Conservation (phyloP, 306 rosid genomes). For the Cucurbita maxima region DNA sequence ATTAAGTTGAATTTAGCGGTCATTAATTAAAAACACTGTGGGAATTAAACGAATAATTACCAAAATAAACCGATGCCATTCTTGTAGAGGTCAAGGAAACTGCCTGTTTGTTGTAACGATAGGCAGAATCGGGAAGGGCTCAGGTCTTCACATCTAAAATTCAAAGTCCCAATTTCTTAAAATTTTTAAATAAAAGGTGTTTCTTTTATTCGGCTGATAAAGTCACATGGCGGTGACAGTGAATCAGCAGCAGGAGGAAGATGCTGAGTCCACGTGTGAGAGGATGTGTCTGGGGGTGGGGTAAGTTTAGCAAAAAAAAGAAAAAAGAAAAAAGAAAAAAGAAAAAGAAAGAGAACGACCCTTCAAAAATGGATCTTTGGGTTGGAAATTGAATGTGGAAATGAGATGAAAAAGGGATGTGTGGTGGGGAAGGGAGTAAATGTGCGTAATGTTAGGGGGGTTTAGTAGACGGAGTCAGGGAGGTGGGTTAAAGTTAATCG, state of each 20-base stretch:
- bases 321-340: background rate
- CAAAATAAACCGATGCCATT: constrained; percentile 34
- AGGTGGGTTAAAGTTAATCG: constrained; percentile 12
- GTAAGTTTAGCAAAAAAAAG: background rate
- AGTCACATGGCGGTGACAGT: background rate
- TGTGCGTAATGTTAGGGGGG: constrained; percentile 53
- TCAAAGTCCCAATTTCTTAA: background rate
- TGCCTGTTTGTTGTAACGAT: constrained; percentile 59
- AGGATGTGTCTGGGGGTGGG: background rate
- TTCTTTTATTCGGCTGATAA: background rate
- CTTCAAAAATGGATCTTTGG: constrained; percentile 55
- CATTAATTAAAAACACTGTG: background rate
- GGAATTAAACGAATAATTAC: constrained; percentile 16
- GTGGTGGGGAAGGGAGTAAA: constrained; percentile 48
- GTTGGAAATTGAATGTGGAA: constrained; percentile 26
- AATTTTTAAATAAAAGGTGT: too few species aligned
- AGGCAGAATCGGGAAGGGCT: constrained; percentile 14
- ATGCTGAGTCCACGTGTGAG: background rate
- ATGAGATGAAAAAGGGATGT: constrained; percentile 22
- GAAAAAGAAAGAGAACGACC: background rate
- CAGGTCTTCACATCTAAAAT: background rate
- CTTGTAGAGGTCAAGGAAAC: constrained; percentile 62
- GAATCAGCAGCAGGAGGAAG: background rate
- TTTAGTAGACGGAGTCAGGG: constrained; percentile 41
- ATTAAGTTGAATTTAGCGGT: constrained; percentile 2